Conservation (phyloP, 805 yeast genomes). For the Ascoidea asiatica region DNA sequence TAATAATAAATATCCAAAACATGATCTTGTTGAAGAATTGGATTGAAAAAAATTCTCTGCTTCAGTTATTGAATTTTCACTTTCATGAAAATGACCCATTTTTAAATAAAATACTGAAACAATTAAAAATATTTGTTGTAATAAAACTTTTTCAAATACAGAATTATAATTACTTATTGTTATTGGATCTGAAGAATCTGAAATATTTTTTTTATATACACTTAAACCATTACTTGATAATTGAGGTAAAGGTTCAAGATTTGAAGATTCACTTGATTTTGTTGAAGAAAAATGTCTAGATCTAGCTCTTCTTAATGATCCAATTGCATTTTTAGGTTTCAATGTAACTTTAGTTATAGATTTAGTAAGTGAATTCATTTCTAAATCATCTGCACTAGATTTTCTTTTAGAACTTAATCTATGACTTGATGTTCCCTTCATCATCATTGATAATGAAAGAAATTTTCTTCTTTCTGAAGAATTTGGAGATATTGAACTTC, state of each 20-base stretch:
- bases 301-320: background rate
- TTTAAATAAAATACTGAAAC: constrained; percentile 50
- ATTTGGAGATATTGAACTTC: too few species aligned
- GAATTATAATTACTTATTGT: constrained; percentile 10
- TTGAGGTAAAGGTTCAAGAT: background rate
- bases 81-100: constrained; percentile 39
- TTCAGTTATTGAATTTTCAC: constrained; percentile 61
- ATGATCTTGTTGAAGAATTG: constrained; percentile 15
- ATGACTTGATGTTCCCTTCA: too few species aligned
- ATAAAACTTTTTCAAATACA: constrained; percentile 22
- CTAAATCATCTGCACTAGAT: too few species aligned
- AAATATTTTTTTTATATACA: too few species aligned
- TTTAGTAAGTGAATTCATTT: too few species aligned
- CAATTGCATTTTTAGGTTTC: too few species aligned
- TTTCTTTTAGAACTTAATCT: too few species aligned
- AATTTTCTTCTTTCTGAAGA: too few species aligned
- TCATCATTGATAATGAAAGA: background rate
- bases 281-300: background rate
- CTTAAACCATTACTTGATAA: background rate
- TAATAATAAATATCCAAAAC: constrained; percentile 3
- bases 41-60: constrained; percentile 39
- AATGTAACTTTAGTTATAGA: too few species aligned
- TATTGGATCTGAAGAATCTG: constrained; percentile 1
- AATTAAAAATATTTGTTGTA: constrained; percentile 67
- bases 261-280: background rate